Percentiles rank a stretch among this genome's conserved stretches.
phyloP scores from a whole-genome alignment of 805 yeast species.

The Yamadazyma philogaea region DNA sequence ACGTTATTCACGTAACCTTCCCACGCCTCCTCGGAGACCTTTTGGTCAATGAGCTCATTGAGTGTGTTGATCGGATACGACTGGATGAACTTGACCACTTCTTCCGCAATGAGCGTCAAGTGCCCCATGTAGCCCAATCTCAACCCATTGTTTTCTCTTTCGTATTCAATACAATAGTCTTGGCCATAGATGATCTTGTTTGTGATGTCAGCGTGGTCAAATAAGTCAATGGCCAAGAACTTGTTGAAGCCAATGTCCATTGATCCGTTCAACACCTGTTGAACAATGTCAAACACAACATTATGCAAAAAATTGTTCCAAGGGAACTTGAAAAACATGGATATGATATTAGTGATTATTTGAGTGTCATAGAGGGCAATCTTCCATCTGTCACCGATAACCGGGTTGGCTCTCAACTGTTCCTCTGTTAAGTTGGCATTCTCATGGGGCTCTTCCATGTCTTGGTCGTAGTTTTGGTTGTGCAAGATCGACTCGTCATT shows the following conservation, averaged over 20 bases:
- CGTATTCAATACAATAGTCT: conserved; percentile 63
- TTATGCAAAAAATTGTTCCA: conserved; percentile 49
- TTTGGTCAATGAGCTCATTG: conserved; percentile 35
- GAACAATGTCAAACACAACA: conserved; percentile 47
- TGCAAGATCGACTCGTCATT: conserved; percentile 23
- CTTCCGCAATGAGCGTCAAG: conserved; percentile 89
- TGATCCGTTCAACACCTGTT: conserved; percentile 45
- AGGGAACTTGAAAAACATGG: conserved; percentile 45
- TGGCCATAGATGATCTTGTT: conserved; percentile 43
- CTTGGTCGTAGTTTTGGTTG: conserved; percentile 22
- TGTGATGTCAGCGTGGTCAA: conserved; percentile 46
- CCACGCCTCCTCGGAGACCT: conserved; percentile 57
- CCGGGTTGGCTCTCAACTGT: conserved; percentile 40
- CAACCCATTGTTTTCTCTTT: conserved; percentile 47
- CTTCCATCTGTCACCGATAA: conserved; percentile 43
- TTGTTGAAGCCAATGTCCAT: conserved; percentile 50
- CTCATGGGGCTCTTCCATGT: conserved; percentile 43
- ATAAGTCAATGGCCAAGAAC: conserved; percentile 53
- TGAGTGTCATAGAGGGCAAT: conserved; percentile 43
- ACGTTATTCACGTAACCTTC: conserved; percentile 77
- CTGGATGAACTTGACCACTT: conserved; percentile 82
- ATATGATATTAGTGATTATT: conserved; percentile 38
- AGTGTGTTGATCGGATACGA: conserved; percentile 34
- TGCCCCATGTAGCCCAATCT: conserved; percentile 97
- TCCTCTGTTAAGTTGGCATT: conserved; percentile 43